Base-by-base conservation (phyloP, 2,329 filamentous ascomycete species). In the Coniochaeta sp. region DNA sequence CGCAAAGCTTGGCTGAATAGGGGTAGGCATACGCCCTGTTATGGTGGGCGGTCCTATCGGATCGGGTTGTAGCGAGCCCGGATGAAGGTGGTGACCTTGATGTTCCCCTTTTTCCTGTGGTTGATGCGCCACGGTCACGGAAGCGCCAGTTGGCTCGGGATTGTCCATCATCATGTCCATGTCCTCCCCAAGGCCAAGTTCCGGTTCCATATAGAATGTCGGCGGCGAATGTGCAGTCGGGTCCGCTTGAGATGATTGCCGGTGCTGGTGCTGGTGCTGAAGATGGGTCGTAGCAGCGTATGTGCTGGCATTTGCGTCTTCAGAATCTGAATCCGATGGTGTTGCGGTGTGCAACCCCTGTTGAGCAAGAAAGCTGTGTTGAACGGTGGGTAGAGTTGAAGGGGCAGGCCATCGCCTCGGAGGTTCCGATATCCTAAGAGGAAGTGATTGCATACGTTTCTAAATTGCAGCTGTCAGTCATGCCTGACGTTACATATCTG, bases 1-100 rank as follows among this genome's bases (percentile, higher is more conserved):
- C 1, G 81, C 79, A 66, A 86, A 86, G 58, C 73, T 82, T 62
- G 80, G 79, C 64, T 85, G 79, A n/a, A 85, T 84, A 1, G 83
- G 83, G 1, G 83, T 85, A 2, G 83, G 82, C 70, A 85, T 79
- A 56, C 82, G 81, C 61, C 77, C 76, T 22, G 74, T 74, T 54
- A 73, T 66, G 60, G 67, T 73, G n/a, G 71, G 60, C 9, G 67
- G 68, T 22, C 54, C 54, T 33, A 67, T 56, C 9, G 64, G 64
- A 36, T 75, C 71, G 4, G 68, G 69, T 28, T 74, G 74, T 17
- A 67, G 67, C 4, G 69, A 61, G 3, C 67, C 71, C 0, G 73
- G 69, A 1, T 68, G 67, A n/a, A 72, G 62, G 56, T 69, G 63
- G 11, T 67, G n/a, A 6, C 31, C 54, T 57, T 36, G 54, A 22